Evolutionary conservation across 331 rosid genomes (phyloP), one percentile per base, ranked within the genome.

Genomic region (Cucumis variabilis): DNA sequence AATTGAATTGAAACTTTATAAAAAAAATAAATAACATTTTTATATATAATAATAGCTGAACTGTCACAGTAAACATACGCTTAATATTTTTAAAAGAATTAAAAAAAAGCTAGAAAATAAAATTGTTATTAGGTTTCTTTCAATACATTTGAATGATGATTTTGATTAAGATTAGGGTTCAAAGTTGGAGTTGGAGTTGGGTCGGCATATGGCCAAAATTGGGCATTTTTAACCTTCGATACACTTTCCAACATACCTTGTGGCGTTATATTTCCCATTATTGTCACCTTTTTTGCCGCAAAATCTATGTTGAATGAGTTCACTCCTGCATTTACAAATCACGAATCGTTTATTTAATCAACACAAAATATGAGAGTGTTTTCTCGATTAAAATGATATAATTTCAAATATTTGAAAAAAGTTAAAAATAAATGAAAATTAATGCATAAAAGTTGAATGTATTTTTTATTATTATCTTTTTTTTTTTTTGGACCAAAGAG

Each of bases 241-340:
- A 97, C 93, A 88, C 98, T 95, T 55, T 92, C 95, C 87, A 97
- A 89, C 7, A 95, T 95, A 24, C 94, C 90, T 79, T 87, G 23
- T 50, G 98, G 99, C 77, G 95, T 92, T 85, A 95, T 96, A 83
- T 95, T 91, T 63, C 98, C 99, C 41, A 89, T 88, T 20, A 97
- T 90, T n/a, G 98, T 97, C 89, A 97, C 99, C 93, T 94, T 97
- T 94, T 97, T 95, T 53, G 98, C 97, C 23, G 94, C 92, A 88
- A 90, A 94, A 87, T 97, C 98, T 90, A 97, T 95, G 92, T 89
- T 92, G 91, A 94, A 97, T 19, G 98, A 97, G 50, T 86, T 90
- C 84, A 97, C 99, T 69, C 99, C 99, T 97, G 91, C 85, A 79
- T 46, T n/a, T 44, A 11, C 90, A 88, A 79, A 72, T 7, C 19